Conservation (phyloP, 2,329 filamentous ascomycete genomes). For the Aspergillus latus region DNA sequence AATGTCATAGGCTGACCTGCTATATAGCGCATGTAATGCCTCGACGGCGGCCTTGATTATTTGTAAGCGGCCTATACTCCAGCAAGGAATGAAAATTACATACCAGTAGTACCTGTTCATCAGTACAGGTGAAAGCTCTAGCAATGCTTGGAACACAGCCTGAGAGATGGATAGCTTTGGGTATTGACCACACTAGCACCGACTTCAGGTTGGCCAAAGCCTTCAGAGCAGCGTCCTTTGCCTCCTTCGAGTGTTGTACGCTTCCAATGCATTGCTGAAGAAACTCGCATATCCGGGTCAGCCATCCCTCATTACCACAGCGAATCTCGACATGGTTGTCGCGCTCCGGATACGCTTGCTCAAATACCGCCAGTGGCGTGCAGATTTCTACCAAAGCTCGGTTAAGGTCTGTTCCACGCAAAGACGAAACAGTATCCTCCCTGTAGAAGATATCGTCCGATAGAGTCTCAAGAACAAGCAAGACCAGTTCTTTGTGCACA, state of each 20-base stretch:
- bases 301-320: slow-evolving; percentile 81
- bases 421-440: slow-evolving; percentile 80
- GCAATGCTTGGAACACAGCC: slow-evolving; percentile 70
- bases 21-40: slow-evolving; percentile 79
- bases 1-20: slow-evolving; percentile 69
- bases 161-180: slow-evolving; percentile 72
- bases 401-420: slow-evolving; percentile 80
- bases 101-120: slow-evolving; percentile 73
- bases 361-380: slow-evolving; percentile 72
- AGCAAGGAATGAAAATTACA: slow-evolving; percentile 25
- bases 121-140: slow-evolving; percentile 66
- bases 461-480: slow-evolving; percentile 84
- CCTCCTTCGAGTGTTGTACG: slow-evolving; percentile 64
- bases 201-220: slow-evolving; percentile 75
- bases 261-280: slow-evolving; percentile 70
- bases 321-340: slow-evolving; percentile 69
- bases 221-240: slow-evolving; percentile 71
- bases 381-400: slow-evolving; percentile 92
- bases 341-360: slow-evolving; percentile 73
- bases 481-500: slow-evolving; percentile 78
- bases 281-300: slow-evolving; percentile 72
- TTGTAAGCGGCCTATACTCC: slow-evolving; percentile 2
- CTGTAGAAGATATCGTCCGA: slow-evolving; percentile 93
- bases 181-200: slow-evolving; percentile 82
- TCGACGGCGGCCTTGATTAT: slow-evolving; percentile 73